Evolutionary conservation across 2,329 filamentous ascomycete genomes (phyloP).

Genomic region (Boeremia exigua): DNA sequence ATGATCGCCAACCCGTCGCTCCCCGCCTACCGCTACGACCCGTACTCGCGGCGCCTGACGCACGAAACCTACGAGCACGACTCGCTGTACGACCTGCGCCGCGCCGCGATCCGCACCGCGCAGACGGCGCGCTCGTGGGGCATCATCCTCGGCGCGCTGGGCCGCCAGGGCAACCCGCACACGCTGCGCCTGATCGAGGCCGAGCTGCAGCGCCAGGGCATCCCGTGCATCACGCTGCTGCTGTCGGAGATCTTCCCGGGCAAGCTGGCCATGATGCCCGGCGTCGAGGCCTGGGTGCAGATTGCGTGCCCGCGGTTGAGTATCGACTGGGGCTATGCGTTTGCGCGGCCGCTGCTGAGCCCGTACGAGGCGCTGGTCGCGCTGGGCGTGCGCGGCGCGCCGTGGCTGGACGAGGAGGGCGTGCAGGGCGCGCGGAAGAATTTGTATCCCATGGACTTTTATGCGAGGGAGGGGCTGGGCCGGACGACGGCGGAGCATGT

Average conservation of each 20-base stretch:
- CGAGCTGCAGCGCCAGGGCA: constrained; percentile 71
- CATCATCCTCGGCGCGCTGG: constrained; percentile 88
- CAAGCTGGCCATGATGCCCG: constrained; percentile 88
- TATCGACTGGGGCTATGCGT: constrained; percentile 99
- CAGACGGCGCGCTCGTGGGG: constrained; percentile 87
- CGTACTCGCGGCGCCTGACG: constrained; percentile 90
- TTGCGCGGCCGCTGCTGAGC: constrained; percentile 84
- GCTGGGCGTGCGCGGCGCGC: constrained; percentile 75
- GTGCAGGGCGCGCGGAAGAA: constrained; percentile 57
- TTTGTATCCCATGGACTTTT: constrained; percentile 98
- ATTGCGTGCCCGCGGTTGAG: constrained; percentile 95
- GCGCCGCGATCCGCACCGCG: constrained; percentile 76
- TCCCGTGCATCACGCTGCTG: constrained; percentile 83
- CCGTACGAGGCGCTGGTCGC: constrained; percentile 95
- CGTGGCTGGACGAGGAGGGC: constrained; percentile 57
- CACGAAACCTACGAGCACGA: constrained; percentile 90
- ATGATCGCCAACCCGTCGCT: constrained; percentile 98
- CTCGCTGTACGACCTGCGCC: constrained; percentile 83
- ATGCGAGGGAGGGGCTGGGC: constrained; percentile 88
- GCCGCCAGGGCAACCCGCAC: constrained; percentile 93
- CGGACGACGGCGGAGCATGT: constrained; percentile 64
- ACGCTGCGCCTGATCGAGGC: constrained; percentile 87
- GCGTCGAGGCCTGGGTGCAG: constrained; percentile 98
- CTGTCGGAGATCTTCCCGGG: constrained; percentile 96
- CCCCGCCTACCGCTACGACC: constrained; percentile 94